These are phyloP conservation scores for Candolleomyces aberdarensis DNA, from an alignment of 768 basidiomycete genomes.

Conservation along the genomic window DNA sequence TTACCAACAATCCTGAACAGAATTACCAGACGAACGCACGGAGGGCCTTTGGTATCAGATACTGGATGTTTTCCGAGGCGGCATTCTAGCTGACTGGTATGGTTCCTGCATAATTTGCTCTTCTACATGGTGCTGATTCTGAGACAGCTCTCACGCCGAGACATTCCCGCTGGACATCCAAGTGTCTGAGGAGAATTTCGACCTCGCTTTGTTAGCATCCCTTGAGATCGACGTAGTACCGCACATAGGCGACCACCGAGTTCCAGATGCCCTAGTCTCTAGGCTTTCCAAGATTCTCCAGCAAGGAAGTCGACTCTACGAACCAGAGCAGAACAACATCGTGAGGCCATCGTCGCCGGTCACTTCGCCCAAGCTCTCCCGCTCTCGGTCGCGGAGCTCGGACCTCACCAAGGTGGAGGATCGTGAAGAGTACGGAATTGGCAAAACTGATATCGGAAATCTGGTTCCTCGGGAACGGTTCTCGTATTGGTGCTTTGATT, in stretches of 20 bases:
- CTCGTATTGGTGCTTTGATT: slow-evolving; percentile 90
- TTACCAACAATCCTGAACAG: slow-evolving; percentile 26
- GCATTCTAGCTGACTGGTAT: slow-evolving; percentile 82
- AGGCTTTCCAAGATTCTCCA: slow-evolving; percentile 71
- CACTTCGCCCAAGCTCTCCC: neutral
- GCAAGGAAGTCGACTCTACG: slow-evolving; percentile 66
- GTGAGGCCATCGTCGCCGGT: slow-evolving; percentile 13
- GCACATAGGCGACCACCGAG: slow-evolving; percentile 60
- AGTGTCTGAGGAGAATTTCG: slow-evolving; percentile 81
- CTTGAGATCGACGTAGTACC: slow-evolving; percentile 82
- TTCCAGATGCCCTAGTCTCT: slow-evolving; percentile 69
- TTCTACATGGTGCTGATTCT: neutral
- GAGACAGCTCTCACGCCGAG: slow-evolving; percentile 52
- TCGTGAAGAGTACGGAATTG: slow-evolving; percentile 38
- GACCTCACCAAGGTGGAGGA: slow-evolving; percentile 20
- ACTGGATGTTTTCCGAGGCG: slow-evolving; percentile 78
- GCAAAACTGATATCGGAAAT: slow-evolving; percentile 57
- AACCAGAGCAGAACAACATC: slow-evolving; percentile 19
- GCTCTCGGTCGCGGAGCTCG: slow-evolving; percentile 6
- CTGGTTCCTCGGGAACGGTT: slow-evolving; percentile 77
- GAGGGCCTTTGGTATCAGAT: slow-evolving; percentile 86
- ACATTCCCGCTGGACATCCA: slow-evolving; percentile 60
- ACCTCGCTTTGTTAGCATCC: slow-evolving; percentile 72
- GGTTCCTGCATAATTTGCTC: slow-evolving; percentile 17
- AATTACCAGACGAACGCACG: slow-evolving; percentile 57